These are phyloP conservation scores for Suillus americanus DNA, from an alignment of 768 basidiomycete genomes.

Conservation along the genomic window DNA sequence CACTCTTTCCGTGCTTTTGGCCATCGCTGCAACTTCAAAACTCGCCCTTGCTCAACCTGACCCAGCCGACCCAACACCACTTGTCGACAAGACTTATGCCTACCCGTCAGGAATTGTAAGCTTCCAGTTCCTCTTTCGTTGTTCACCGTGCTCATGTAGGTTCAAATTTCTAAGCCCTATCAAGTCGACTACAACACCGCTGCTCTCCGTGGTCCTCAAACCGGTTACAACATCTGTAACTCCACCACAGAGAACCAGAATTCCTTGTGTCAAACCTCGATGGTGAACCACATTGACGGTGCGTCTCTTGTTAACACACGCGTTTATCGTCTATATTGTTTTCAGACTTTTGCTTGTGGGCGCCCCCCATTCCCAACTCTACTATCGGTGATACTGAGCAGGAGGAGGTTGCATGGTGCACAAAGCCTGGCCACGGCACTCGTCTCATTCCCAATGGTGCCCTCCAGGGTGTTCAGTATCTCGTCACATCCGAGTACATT, in stretches of 20 bases:
- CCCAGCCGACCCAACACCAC: conserved; percentile 47
- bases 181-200: conserved; percentile 43
- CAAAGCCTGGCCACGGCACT: conserved; percentile 61
- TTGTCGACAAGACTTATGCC: conserved; percentile 43
- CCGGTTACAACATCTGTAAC: conserved; percentile 69
- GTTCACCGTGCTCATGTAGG: not conserved
- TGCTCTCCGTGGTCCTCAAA: conserved; percentile 55
- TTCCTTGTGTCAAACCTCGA: conserved; percentile 69
- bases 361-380: conserved; percentile 45
- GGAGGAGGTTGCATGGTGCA: conserved; percentile 73
- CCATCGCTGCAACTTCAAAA: conserved; percentile 30
- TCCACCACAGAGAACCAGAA: conserved; percentile 60
- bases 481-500: conserved; percentile 55
- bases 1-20: conserved; percentile 43
- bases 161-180: conserved; percentile 41
- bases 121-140: not conserved
- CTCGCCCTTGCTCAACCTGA: conserved; percentile 30
- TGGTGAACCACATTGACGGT: conserved; percentile 56
- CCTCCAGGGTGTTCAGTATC: conserved; percentile 63
- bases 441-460: conserved; percentile 69
- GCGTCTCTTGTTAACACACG: not conserved
- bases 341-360: conserved; percentile 74
- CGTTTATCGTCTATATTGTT: conserved; percentile 16
- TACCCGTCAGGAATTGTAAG: conserved; percentile 45
- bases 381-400: conserved; percentile 67